Conservation (phyloP, 352 stramenopile genomes). For the Globisporangium perplexum region DNA sequence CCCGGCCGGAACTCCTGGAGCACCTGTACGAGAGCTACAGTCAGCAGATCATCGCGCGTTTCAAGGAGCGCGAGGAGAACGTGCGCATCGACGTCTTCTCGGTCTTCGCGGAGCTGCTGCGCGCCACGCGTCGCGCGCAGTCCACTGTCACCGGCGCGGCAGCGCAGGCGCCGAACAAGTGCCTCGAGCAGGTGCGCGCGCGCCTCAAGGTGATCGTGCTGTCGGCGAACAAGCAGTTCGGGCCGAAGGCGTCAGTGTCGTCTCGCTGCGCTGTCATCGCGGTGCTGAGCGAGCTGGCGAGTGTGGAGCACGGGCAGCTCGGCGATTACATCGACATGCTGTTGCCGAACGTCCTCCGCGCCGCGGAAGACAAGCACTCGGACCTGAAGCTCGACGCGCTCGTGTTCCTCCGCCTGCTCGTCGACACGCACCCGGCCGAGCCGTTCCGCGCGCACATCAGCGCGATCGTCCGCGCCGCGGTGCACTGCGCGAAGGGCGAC, state of each 20-base stretch:
- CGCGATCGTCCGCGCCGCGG: conserved; percentile 84
- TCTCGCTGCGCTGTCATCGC: conserved; percentile 79
- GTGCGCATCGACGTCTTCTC: conserved; percentile 96
- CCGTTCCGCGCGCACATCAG: conserved; percentile 78
- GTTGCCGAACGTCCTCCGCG: conserved; percentile 79
- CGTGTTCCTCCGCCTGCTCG: conserved; percentile 88
- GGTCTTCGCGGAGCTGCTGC: conserved; percentile 92
- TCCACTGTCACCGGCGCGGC: conserved; percentile 29
- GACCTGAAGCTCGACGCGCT: conserved; percentile 96
- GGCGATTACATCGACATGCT: conserved; percentile 62
- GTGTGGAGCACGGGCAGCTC: conserved; percentile 68
- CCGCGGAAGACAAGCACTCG: conserved; percentile 89
- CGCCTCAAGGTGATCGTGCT: conserved; percentile 67
- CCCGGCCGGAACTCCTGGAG: conserved; percentile 79
- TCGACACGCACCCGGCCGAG: conserved; percentile 87
- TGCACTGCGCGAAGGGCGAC: conserved; percentile 90
- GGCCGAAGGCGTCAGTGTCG: conserved; percentile 64
- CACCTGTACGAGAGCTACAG: conserved; percentile 81
- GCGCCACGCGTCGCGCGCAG: conserved; percentile 57
- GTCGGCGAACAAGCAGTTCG: conserved; percentile 78
- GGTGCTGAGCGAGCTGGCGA: conserved; percentile 81
- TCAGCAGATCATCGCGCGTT: conserved; percentile 79
- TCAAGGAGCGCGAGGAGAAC: conserved; percentile 98
- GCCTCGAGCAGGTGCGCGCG: conserved; percentile 48
- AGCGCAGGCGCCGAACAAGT: conserved; percentile 37